These are phyloP conservation scores for Schwanniomyces occidentalis DNA, from an alignment of 805 yeast species.

Conservation along the genomic window DNA sequence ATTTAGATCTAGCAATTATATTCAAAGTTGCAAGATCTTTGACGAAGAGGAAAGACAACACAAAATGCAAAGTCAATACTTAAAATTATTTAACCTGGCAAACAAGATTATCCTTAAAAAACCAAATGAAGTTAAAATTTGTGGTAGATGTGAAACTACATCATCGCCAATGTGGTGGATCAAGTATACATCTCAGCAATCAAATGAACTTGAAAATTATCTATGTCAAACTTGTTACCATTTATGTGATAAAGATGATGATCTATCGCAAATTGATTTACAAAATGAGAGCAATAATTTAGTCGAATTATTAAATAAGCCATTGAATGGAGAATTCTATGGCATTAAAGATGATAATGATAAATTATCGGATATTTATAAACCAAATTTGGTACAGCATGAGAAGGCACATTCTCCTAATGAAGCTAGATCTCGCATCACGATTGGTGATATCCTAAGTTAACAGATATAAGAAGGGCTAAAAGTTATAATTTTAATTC, in stretches of 20 bases:
- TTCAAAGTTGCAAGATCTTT: constrained; percentile 18
- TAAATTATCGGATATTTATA: constrained; percentile 13
- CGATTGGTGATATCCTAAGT: constrained; percentile 22
- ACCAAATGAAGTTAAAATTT: constrained; percentile 9
- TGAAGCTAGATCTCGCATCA: constrained; percentile 16
- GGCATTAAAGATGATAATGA: constrained; percentile 31
- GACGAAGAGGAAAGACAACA: constrained; percentile 11
- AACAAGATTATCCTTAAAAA: constrained; percentile 5
- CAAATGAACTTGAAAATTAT: constrained; percentile 3
- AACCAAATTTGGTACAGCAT: constrained; percentile 3
- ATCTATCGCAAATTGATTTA: constrained; percentile 7
- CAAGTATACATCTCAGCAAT: background rate
- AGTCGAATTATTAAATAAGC: constrained; percentile 24
- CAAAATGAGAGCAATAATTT: constrained; percentile 17
- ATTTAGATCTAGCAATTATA: constrained; percentile 29
- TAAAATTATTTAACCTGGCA: constrained; percentile 7
- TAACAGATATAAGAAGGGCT: too few species aligned
- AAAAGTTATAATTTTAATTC: too few species aligned
- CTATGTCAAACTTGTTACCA: constrained; percentile 38
- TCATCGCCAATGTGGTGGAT: constrained; percentile 43
- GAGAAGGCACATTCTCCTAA: background rate
- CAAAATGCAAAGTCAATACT: constrained; percentile 2
- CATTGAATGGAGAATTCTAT: constrained; percentile 31
- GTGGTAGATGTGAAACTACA: constrained; percentile 22
- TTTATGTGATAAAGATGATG: constrained; percentile 9